These are phyloP conservation scores for Melaleuca alternifolia DNA, from an alignment of 345 rosid species.

Conservation along the genomic window DNA sequence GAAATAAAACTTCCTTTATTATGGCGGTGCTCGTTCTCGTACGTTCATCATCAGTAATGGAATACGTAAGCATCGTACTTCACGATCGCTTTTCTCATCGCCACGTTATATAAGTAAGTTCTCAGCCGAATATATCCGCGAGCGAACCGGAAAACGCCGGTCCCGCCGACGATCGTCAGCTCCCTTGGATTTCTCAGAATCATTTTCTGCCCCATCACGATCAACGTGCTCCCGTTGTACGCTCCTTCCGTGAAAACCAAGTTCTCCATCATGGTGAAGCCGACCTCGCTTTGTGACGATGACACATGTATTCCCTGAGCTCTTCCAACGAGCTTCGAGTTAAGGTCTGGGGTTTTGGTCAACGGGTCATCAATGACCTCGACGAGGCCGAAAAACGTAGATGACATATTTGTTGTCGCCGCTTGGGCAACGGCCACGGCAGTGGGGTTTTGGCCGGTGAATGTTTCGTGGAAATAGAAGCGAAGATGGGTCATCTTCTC, in stretches of 20 bases:
- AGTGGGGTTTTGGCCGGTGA: constrained; percentile 9
- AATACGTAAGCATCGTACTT: background rate
- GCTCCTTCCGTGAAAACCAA: constrained; percentile 8
- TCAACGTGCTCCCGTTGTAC: constrained; percentile 16
- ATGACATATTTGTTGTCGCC: background rate
- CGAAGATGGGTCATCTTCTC: constrained; percentile 28
- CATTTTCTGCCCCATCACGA: constrained; percentile 5
- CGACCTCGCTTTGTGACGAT: background rate
- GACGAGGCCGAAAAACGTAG: too few species aligned
- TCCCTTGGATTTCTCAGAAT: constrained; percentile 1
- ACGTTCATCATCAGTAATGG: too few species aligned
- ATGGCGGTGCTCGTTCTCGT: too few species aligned
- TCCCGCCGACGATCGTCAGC: constrained; percentile 17
- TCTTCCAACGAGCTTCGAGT: constrained; percentile 7
- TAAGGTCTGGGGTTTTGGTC: constrained; percentile 1
- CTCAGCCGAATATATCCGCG: constrained; percentile 15
- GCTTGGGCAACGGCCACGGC: constrained; percentile 13
- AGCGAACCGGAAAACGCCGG: constrained; percentile 8
- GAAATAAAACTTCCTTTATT: too few species aligned
- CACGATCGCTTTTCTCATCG: background rate
- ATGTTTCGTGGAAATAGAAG: constrained; percentile 24
- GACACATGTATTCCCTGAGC: constrained; percentile 13
- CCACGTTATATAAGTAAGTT: background rate
- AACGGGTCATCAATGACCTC: too few species aligned
- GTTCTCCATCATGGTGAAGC: background rate